phyloP scores from a whole-genome alignment of 768 basidiomycete species.

The Lanmaoa rubissima region DNA sequence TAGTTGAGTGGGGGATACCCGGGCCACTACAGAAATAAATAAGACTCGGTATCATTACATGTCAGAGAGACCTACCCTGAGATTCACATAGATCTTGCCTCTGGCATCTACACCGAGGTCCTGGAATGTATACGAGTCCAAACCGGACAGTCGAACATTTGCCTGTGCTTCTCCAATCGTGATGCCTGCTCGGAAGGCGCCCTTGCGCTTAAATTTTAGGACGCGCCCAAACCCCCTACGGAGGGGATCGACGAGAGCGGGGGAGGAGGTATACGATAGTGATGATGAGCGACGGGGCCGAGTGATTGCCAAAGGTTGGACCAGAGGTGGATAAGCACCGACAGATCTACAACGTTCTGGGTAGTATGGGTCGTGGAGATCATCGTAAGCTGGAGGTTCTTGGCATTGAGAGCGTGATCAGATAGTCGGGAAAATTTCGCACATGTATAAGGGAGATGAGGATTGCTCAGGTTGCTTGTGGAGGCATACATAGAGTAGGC shows the following conservation, averaged over 20 bases:
- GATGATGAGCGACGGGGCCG: conserved; percentile 39
- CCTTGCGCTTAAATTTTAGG: conserved; percentile 75
- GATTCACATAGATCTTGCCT: conserved; percentile 57
- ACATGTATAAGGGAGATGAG: conserved; percentile 43
- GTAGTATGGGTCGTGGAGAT: conserved; percentile 53
- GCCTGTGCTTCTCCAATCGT: conserved; percentile 69
- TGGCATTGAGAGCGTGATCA: conserved; percentile 1
- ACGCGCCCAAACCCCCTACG: conserved; percentile 48
- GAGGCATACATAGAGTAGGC: conserved; percentile 48
- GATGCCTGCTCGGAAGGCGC: conserved; percentile 61
- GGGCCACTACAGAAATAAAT: conserved; percentile 51
- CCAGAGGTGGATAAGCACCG: conserved; percentile 22
- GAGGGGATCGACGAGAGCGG: conserved; percentile 42
- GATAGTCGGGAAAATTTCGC: conserved; percentile 10
- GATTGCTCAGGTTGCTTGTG: conserved; percentile 35
- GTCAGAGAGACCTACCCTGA: conserved; percentile 48
- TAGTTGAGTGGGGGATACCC: conserved; percentile 71
- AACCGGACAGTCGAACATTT: conserved; percentile 56
- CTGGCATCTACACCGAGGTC: conserved; percentile 64
- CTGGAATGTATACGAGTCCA: conserved; percentile 59
- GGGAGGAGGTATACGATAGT: conserved; percentile 38
- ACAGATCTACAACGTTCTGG: conserved; percentile 20
- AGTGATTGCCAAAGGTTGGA: conserved; percentile 20
- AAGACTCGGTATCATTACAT: not conserved
- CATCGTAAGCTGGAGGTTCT: conserved; percentile 49